Percentiles rank a stretch among this genome's conserved stretches.
phyloP scores from a whole-genome alignment of 345 rosid species.

The Camelina neglecta region DNA sequence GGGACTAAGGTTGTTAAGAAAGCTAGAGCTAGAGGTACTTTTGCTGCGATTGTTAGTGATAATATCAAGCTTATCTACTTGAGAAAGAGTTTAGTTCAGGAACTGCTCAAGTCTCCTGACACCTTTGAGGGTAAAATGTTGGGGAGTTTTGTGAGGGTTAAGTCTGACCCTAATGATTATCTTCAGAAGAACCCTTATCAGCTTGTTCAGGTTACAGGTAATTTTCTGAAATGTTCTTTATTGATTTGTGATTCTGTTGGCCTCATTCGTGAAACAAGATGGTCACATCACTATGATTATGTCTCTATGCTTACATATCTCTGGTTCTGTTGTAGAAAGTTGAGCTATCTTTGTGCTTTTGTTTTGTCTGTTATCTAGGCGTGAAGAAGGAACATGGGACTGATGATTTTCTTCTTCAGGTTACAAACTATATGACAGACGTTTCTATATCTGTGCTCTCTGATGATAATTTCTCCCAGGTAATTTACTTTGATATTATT shows the following conservation, averaged over 20 bases:
- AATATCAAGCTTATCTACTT: conserved; percentile 73
- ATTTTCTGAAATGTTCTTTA: conserved; percentile 19
- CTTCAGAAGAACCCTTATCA: conserved; percentile 64
- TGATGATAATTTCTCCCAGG: conserved; percentile 80
- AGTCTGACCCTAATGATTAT: conserved; percentile 74
- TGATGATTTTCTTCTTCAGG: conserved; percentile 63
- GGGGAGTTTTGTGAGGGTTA: conserved; percentile 75
- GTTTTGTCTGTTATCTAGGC: conserved; percentile 53
- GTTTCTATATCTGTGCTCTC: conserved; percentile 67
- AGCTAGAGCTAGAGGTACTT: conserved; percentile 56
- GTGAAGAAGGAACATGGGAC: conserved; percentile 54
- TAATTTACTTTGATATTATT: conserved; percentile 37
- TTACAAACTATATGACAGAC: conserved; percentile 64
- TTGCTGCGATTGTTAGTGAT: conserved; percentile 68
- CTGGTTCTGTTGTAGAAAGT: conserved; percentile 26
- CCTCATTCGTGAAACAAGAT: neutral
- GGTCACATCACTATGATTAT: neutral
- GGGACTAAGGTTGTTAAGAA: conserved; percentile 45
- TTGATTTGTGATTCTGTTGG: neutral
- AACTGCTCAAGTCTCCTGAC: conserved; percentile 55
- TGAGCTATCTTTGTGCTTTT: conserved; percentile 39
- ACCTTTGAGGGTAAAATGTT: conserved; percentile 60
- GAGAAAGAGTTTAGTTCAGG: conserved; percentile 68
- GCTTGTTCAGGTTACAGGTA: conserved; percentile 81
- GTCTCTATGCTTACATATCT: conserved; percentile 1